Conservation (phyloP, 2,329 filamentous ascomycete species). For the Iodosphaeria phyllophila region DNA sequence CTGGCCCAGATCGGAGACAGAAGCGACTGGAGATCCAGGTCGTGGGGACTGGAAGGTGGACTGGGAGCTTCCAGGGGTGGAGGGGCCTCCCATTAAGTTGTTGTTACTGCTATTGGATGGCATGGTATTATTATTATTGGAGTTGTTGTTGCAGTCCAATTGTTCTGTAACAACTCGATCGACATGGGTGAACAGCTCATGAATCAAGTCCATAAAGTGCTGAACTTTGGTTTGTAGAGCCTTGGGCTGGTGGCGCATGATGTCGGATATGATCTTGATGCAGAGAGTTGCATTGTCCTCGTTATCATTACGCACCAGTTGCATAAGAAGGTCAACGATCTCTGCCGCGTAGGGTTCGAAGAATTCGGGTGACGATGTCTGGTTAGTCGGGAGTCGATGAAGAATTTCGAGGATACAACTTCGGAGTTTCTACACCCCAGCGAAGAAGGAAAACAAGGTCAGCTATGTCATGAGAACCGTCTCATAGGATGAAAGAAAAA, state of each 20-base stretch:
- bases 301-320: constrained; percentile 76
- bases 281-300: constrained; percentile 98
- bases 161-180: constrained; percentile 89
- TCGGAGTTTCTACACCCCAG: constrained; percentile 82
- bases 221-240: constrained; percentile 65
- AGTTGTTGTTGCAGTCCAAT: constrained; percentile 56
- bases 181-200: constrained; percentile 92
- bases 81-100: constrained; percentile 43
- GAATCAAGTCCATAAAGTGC: constrained; percentile 75
- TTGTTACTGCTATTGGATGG: no score
- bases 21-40: constrained; percentile 75
- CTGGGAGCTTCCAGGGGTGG: constrained; percentile 45
- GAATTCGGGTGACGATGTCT: constrained; percentile 53
- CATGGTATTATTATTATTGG: constrained; percentile 28
- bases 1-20: constrained; percentile 60
- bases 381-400: constrained; percentile 59
- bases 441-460: no score
- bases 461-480: constrained; percentile 6
- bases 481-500: not conserved
- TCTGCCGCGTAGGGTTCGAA: constrained; percentile 80
- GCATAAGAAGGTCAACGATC: constrained; percentile 79
- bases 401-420: constrained; percentile 90
- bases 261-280: constrained; percentile 95
- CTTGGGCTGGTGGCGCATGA: constrained; percentile 83
- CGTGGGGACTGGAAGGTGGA: constrained; percentile 72